These are phyloP conservation scores for Cyberlindnera maritima DNA, from an alignment of 805 yeast genomes.

Conservation along the genomic window DNA sequence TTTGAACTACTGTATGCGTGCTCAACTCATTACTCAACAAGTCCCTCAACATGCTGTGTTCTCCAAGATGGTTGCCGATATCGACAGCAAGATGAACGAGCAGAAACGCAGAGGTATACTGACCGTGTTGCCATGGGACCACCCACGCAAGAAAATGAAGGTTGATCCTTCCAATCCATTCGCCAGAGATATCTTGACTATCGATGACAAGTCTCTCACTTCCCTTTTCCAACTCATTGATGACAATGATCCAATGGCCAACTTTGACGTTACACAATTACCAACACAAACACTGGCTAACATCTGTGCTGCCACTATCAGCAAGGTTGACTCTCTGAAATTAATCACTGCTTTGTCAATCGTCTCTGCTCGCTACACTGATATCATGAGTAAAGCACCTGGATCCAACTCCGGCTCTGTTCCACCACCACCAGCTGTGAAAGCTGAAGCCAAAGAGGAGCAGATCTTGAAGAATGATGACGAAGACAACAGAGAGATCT, in stretches of 20 bases:
- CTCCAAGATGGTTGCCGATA: constrained; percentile 21
- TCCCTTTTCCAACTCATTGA: constrained; percentile 67
- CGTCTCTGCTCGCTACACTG: constrained; percentile 61
- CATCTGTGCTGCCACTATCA: constrained; percentile 66
- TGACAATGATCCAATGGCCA: constrained; percentile 54
- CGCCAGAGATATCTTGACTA: constrained; percentile 33
- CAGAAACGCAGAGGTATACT: constrained; percentile 28
- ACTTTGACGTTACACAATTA: constrained; percentile 67
- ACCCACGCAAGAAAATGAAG: constrained; percentile 26
- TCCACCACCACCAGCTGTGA: constrained; percentile 16
- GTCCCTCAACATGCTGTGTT: constrained; percentile 18
- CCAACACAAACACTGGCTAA: constrained; percentile 61
- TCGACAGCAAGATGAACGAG: constrained; percentile 25
- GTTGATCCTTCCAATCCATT: constrained; percentile 26
- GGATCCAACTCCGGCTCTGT: constrained; percentile 2
- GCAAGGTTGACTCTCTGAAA: constrained; percentile 47
- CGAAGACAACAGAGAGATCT: constrained; percentile 23
- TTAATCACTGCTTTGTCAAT: constrained; percentile 68
- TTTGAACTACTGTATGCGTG: constrained; percentile 38
- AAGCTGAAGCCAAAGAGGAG: constrained; percentile 31
- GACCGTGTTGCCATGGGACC: constrained; percentile 26
- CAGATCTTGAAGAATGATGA: constrained; percentile 23
- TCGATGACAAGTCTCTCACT: constrained; percentile 49
- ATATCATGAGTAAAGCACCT: constrained; percentile 31
- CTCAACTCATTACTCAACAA: constrained; percentile 28